These are phyloP conservation scores for Prunus salicina DNA, from an alignment of 306 rosid species.

Conservation along the genomic window DNA sequence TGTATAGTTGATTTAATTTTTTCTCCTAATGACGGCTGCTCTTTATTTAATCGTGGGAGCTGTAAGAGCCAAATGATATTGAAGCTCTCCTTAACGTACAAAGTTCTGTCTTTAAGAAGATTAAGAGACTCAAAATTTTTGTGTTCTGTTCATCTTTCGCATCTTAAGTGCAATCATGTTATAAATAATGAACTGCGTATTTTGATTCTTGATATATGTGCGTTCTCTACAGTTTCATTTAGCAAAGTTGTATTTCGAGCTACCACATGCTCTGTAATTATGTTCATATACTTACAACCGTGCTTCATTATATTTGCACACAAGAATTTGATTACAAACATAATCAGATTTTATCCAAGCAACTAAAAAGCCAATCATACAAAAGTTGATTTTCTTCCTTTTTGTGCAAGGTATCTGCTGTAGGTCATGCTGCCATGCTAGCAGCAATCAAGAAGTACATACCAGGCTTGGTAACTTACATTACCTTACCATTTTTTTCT, in stretches of 20 bases:
- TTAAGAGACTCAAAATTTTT: background rate
- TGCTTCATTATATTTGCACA: background rate
- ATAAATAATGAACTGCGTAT: background rate
- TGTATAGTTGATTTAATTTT: too few species aligned
- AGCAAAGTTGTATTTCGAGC: background rate
- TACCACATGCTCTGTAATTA: background rate
- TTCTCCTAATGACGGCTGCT: background rate
- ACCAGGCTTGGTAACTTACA: conserved; percentile 48
- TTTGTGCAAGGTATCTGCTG: conserved; percentile 48
- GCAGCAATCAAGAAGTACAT: conserved; percentile 64
- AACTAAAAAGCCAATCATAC: background rate
- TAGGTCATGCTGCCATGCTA: conserved; percentile 75
- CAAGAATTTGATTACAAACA: background rate
- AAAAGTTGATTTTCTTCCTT: conserved; percentile 3
- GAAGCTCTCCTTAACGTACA: background rate
- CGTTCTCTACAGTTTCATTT: background rate
- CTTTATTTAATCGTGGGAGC: background rate
- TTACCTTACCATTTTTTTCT: background rate
- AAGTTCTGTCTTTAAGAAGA: background rate
- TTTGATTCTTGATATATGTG: background rate
- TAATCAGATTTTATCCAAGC: background rate
- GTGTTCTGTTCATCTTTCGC: background rate
- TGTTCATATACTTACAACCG: background rate
- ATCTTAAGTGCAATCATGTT: background rate
- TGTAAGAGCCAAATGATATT: background rate